A percentile compares a stretch with the other conserved stretches of the same genome.
Conservation (phyloP, 192 early-diverging fungal genomes). For the Kickxella alabastrina region DNA sequence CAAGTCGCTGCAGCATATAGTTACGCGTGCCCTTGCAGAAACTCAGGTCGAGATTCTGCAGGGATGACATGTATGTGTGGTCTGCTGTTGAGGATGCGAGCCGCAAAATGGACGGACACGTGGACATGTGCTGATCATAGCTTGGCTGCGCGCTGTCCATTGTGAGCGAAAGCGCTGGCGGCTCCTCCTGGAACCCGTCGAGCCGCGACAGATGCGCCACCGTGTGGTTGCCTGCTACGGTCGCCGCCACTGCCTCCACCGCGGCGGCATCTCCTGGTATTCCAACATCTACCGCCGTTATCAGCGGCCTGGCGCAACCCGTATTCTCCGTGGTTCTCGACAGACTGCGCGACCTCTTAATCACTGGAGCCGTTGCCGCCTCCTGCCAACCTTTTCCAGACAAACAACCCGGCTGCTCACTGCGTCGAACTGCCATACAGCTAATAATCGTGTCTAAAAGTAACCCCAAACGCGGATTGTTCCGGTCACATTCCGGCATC, state of each 20-base stretch:
- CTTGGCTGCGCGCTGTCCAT: too few species aligned
- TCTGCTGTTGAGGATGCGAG: neutral
- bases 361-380: too few species aligned
- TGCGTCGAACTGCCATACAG: conserved; percentile 16
- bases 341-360: conserved; percentile 36
- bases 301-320: too few species aligned
- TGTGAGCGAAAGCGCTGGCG: too few species aligned
- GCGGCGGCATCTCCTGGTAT: too few species aligned
- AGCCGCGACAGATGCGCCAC: too few species aligned
- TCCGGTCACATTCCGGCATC: conserved; percentile 40
- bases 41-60: conserved; percentile 53
- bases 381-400: neutral
- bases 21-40: conserved; percentile 61
- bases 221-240: too few species aligned
- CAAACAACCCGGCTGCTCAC: neutral
- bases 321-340: too few species aligned
- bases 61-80: conserved; percentile 16
- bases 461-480: conserved; percentile 37
- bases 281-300: too few species aligned
- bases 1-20: conserved; percentile 54
- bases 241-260: too few species aligned
- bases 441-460: conserved; percentile 39
- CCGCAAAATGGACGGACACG: neutral
- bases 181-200: too few species aligned
- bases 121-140: neutral